Evolutionary conservation across 129 eudicot genomes (phyloP).

Genomic region (Logfia minima): DNA sequence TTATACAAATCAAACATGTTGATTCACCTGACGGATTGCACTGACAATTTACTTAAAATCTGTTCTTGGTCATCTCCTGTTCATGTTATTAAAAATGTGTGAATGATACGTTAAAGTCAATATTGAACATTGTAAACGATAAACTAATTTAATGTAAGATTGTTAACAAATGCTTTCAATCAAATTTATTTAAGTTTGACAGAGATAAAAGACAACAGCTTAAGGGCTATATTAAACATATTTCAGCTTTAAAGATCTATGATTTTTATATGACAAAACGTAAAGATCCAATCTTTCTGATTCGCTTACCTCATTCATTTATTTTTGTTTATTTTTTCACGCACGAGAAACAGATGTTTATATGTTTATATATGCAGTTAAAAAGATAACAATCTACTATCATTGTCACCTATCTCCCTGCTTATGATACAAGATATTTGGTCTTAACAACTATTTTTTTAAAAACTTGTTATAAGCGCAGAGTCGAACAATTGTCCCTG

Average conservation of each 20-base stretch:
- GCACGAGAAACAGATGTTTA: background rate
- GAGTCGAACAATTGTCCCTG: background rate
- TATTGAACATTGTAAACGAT: too few relatives aligned
- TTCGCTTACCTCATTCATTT: background rate
- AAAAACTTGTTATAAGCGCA: background rate
- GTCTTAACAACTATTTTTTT: background rate
- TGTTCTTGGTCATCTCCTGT: too few relatives aligned
- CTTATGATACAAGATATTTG: slow-evolving; percentile 13
- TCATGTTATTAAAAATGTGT: too few relatives aligned
- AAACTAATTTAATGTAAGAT: too few relatives aligned
- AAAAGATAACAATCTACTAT: background rate
- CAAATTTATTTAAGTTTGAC: background rate
- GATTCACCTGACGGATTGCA: background rate
- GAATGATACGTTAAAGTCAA: too few relatives aligned
- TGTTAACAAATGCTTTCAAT: background rate
- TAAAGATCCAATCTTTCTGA: background rate
- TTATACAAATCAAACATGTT: background rate
- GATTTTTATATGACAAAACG: background rate
- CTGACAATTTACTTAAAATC: too few relatives aligned
- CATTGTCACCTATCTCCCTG: slow-evolving; percentile 5
- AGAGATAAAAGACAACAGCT: background rate
- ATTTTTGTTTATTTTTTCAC: background rate
- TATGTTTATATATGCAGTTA: background rate
- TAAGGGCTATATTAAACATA: background rate
- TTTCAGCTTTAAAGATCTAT: background rate